Conservation (phyloP, 2,329 filamentous ascomycete genomes). For the Ceratocystis huliohia region DNA sequence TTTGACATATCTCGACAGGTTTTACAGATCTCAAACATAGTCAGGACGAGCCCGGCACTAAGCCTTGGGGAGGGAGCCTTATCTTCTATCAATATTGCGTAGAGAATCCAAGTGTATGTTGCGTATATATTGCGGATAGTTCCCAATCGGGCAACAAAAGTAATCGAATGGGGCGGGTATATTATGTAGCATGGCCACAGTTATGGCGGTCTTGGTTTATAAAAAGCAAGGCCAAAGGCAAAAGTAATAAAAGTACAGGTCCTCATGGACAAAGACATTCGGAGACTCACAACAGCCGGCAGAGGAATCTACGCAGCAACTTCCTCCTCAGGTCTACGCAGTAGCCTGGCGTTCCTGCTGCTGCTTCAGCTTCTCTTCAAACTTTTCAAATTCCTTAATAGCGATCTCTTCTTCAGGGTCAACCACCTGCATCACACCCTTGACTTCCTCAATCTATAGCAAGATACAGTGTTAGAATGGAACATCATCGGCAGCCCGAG, state of each 20-base stretch:
- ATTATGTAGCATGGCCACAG: neutral
- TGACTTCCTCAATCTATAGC: slow-evolving; percentile 78
- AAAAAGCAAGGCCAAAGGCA: neutral
- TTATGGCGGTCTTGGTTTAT: neutral
- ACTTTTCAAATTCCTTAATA: slow-evolving; percentile 78
- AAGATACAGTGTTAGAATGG: slow-evolving; percentile 26
- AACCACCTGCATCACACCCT: slow-evolving; percentile 79
- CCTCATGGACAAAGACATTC: neutral
- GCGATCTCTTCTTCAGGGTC: slow-evolving; percentile 87
- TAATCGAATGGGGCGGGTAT: neutral
- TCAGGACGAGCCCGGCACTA: too few relatives aligned
- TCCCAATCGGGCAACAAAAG: too few relatives aligned
- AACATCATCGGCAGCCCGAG: too few relatives aligned
- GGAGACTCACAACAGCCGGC: neutral
- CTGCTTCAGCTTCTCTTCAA: slow-evolving; percentile 66
- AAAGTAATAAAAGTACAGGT: slow-evolving; percentile 9
- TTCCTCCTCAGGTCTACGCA: neutral
- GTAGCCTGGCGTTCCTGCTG: slow-evolving; percentile 27
- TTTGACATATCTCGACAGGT: too few relatives aligned
- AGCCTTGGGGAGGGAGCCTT: too few relatives aligned
- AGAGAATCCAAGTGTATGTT: too few relatives aligned
- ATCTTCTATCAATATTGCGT: too few relatives aligned
- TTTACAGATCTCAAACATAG: too few relatives aligned
- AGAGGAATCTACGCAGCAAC: neutral
- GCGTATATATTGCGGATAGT: too few relatives aligned